Base-by-base conservation (phyloP, 1,284 basidiomycete genomes). In the Ustilago crameri region DNA sequence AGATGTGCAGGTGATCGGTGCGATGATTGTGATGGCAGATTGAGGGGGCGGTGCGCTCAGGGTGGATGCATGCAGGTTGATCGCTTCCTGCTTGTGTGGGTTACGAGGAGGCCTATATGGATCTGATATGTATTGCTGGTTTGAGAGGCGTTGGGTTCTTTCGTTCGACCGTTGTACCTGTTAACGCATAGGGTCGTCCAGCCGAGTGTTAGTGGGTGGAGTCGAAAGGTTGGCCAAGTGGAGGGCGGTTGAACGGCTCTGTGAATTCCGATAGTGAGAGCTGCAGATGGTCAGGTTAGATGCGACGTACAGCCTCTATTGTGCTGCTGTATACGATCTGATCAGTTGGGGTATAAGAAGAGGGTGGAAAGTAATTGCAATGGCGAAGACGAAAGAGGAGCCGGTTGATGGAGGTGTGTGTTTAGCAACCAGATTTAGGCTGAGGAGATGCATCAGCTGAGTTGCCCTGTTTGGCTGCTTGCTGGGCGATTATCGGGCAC, bases 401-500 rank as follows among this genome's bases (percentile, higher is more conserved):
- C 5, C 24, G 20, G 35, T 35, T 17, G 55, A 50, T 23, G 30
- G 37, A 42, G 45, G 32, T 5, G 30, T 30, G 30, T 42, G 23
- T 52, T 59, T 30, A 32, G 56, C 44, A 51, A 49, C 45, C 24
- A 51, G 34, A 52, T 26, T 49, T 50, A 43, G 46, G 46, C 15
- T n/a, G n/a, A 22, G 20, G 49, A 18, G 26, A 12, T 30, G 30
- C 30, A 30, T 30, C 30, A 5, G 48, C 37, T 17, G 56, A 32
- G 32, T 32, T 14, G 41, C n/a, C 38, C 14, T 52, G 50, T 37
- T 60, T 61, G 51, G 41, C 47, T 46, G 59, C 49, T 54, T 54
- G 59, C 51, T 47, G 59, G 18, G 46, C 17, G 15, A 38, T 45
- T 51, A 61, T 61, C 59, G 59, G 59, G 59, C 48, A 38, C 32